Conservation (phyloP, 2,329 filamentous ascomycete genomes). For the Aspergillus pseudotamarii region DNA sequence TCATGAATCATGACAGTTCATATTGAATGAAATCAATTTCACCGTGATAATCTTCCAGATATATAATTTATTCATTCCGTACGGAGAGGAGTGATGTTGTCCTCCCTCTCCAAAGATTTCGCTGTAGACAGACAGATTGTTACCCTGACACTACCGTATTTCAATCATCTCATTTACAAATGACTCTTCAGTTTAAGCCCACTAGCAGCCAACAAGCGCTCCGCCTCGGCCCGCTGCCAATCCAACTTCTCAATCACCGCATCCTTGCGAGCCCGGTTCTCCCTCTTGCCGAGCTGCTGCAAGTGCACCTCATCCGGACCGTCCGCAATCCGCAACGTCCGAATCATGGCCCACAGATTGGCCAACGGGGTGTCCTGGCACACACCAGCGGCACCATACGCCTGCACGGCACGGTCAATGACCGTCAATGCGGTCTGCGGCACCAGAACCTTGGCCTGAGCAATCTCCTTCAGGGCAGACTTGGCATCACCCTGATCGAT, state of each 20-base stretch:
- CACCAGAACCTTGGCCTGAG: constrained; percentile 90
- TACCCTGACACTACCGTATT: not conserved
- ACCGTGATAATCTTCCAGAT: not conserved
- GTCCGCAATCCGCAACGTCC: constrained; percentile 84
- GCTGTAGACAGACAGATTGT: not conserved
- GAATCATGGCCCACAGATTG: constrained; percentile 75
- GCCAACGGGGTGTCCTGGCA: constrained; percentile 93
- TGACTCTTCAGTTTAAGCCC: constrained; percentile 38
- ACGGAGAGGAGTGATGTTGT: not conserved
- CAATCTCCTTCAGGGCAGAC: constrained; percentile 87
- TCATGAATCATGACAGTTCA: constrained; percentile 1
- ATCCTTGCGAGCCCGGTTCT: constrained; percentile 56
- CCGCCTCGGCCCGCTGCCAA: constrained; percentile 44
- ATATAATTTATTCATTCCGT: not conserved
- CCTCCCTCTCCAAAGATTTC: not conserved
- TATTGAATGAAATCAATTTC: constrained; percentile 3
- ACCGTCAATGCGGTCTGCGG: constrained; percentile 80
- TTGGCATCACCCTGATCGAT: constrained; percentile 92
- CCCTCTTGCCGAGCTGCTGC: constrained; percentile 57
- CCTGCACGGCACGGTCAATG: constrained; percentile 92
- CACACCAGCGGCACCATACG: constrained; percentile 87
- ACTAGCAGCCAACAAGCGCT: constrained; percentile 39
- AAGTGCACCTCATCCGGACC: constrained; percentile 96
- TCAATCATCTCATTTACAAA: constrained; percentile 25
- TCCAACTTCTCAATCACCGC: constrained; percentile 44